phyloP scores from a whole-genome alignment of 108 stramenopile genomes.

The Cyclostephanos tholiformis region DNA sequence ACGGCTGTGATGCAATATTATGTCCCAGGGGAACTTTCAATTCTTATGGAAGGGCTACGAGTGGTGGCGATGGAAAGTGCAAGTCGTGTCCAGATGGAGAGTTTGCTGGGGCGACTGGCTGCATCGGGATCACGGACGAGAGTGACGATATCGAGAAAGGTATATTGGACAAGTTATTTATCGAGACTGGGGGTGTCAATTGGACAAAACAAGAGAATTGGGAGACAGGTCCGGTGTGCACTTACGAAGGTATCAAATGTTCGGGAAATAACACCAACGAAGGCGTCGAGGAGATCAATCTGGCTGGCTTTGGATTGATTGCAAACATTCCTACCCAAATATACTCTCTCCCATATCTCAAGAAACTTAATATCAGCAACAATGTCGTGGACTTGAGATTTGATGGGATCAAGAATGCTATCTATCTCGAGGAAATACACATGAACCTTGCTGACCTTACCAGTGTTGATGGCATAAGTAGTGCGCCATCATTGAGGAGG shows the following conservation, averaged over 20 bases:
- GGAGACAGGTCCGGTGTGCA: constrained; percentile 57
- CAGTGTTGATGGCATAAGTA: constrained; percentile 61
- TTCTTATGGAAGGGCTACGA: constrained; percentile 58
- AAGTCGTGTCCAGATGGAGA: constrained; percentile 56
- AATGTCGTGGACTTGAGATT: constrained; percentile 68
- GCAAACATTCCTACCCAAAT: constrained; percentile 63
- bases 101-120: constrained; percentile 58
- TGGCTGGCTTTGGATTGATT: constrained; percentile 57
- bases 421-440: constrained; percentile 59
- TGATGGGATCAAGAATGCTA: constrained; percentile 59
- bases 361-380: constrained; percentile 62
- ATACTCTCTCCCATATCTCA: constrained; percentile 62
- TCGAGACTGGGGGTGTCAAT: constrained; percentile 55
- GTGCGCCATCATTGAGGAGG: constrained; percentile 50
- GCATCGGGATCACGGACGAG: constrained; percentile 48
- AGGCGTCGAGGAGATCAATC: constrained; percentile 57
- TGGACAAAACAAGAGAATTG: constrained; percentile 71
- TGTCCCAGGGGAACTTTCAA: constrained; percentile 77
- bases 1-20: constrained; percentile 76
- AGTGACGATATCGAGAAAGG: constrained; percentile 49
- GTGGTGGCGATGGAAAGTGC: constrained; percentile 43
- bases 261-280: constrained; percentile 33
- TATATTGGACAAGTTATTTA: constrained; percentile 59
- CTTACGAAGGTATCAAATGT: constrained; percentile 80
- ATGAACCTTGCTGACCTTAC: constrained; percentile 58